phyloP scores from a whole-genome alignment of 192 early-diverging fungal species.

The Coemansia sp. region DNA sequence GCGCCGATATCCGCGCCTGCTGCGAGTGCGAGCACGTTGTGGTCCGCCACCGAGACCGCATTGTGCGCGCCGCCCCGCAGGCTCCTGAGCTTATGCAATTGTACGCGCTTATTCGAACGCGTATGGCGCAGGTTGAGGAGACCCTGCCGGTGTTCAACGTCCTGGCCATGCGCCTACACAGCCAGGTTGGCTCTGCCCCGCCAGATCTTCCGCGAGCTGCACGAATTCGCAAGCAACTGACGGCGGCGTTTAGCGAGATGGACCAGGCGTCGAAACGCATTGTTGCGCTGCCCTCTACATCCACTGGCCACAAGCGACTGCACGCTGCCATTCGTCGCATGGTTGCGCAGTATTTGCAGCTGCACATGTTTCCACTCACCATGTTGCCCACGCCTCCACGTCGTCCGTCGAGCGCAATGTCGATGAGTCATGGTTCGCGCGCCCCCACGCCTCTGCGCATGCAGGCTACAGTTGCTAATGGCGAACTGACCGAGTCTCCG shows the following conservation, averaged over 20 bases:
- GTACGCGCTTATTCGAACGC: conserved; percentile 12
- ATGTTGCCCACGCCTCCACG: conserved; percentile 66
- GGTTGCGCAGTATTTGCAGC: conserved; percentile 71
- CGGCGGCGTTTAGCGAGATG: conserved; percentile 64
- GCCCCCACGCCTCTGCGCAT: conserved; percentile 2
- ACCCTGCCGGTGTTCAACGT: conserved; percentile 34
- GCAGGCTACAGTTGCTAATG: neutral
- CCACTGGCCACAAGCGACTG: conserved; percentile 58
- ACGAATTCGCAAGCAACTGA: conserved; percentile 61
- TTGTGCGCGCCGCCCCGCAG: conserved; percentile 32
- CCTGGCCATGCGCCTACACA: conserved; percentile 12
- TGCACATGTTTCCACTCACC: conserved; percentile 74
- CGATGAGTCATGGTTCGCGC: neutral
- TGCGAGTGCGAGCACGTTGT: conserved; percentile 60
- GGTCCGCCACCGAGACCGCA: conserved; percentile 54
- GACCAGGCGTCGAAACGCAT: conserved; percentile 67
- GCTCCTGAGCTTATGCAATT: conserved; percentile 23
- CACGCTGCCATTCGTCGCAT: conserved; percentile 64
- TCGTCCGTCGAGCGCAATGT: conserved; percentile 10
- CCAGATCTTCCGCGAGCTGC: conserved; percentile 61
- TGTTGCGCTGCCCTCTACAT: conserved; percentile 51
- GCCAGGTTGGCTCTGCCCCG: neutral
- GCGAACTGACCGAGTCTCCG: conserved; percentile 4
- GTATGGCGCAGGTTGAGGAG: conserved; percentile 34
- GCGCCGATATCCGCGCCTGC: conserved; percentile 56